Percentiles rank a stretch among this genome's conserved stretches.
Evolutionary conservation across 345 rosid genomes (phyloP).

Genomic region (Mercurialis annua): DNA sequence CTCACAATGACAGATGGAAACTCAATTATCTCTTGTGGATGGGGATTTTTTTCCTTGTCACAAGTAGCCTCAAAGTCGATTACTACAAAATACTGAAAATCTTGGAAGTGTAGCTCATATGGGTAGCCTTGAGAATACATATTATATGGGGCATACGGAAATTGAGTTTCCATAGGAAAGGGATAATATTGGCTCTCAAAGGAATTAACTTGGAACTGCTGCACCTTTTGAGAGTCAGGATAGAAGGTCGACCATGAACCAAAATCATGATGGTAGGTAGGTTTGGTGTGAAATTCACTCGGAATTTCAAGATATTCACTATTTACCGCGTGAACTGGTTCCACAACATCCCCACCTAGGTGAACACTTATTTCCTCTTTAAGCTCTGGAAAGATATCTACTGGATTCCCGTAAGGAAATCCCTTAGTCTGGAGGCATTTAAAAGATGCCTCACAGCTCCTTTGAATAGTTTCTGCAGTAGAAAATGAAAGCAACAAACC

Average conservation of each 20-base stretch:
- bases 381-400: slow-evolving; percentile 35
- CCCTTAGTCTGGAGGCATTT: slow-evolving; percentile 46
- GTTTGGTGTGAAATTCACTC: slow-evolving; percentile 37
- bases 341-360: slow-evolving; percentile 32
- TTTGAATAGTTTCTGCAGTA: slow-evolving; percentile 42
- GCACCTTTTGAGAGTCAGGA: slow-evolving; percentile 41
- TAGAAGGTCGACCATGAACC: slow-evolving; percentile 40
- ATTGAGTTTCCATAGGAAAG: slow-evolving; percentile 37
- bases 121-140: slow-evolving; percentile 36
- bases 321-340: slow-evolving; percentile 29
- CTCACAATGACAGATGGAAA: slow-evolving; percentile 50
- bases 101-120: slow-evolving; percentile 43
- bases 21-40: slow-evolving; percentile 51
- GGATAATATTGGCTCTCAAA: slow-evolving; percentile 42
- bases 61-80: slow-evolving; percentile 53
- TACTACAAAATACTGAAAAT: slow-evolving; percentile 48
- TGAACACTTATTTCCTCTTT: slow-evolving; percentile 35
- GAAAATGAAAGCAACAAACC: slow-evolving; percentile 7
- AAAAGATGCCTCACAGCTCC: slow-evolving; percentile 49
- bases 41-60: slow-evolving; percentile 47
- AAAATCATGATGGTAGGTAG: slow-evolving; percentile 37
- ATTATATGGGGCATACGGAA: slow-evolving; percentile 40
- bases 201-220: slow-evolving; percentile 36
- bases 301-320: slow-evolving; percentile 37
- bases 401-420: slow-evolving; percentile 42